Conservation (phyloP, 169 alveolate genomes). For the Plasmodium coatneyi region DNA sequence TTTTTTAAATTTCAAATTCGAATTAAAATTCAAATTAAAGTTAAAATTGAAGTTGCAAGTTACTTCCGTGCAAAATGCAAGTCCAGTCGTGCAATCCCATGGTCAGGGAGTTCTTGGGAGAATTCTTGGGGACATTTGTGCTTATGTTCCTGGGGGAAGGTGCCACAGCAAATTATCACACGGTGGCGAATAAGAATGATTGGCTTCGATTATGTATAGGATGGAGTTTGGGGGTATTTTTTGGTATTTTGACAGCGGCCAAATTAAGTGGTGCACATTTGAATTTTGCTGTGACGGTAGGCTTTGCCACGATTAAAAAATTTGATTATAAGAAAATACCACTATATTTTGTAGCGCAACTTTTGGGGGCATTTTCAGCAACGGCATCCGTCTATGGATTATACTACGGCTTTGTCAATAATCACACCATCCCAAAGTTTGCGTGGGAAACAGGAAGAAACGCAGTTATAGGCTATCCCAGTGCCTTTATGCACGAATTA, state of each 20-base stretch:
- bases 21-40: not conserved
- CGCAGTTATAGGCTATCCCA: not conserved
- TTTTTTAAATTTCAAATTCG: not conserved
- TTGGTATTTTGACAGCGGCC: constrained; percentile 66
- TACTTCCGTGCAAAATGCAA: constrained; percentile 14
- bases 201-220: constrained; percentile 73
- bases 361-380: constrained; percentile 73
- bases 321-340: constrained; percentile 73
- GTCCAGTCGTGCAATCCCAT: not conserved
- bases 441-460: constrained; percentile 55
- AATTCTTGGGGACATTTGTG: constrained; percentile 63
- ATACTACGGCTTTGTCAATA: constrained; percentile 23
- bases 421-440: constrained; percentile 8
- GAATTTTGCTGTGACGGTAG: constrained; percentile 73
- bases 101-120: constrained; percentile 60
- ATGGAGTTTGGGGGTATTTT: constrained; percentile 75
- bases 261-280: constrained; percentile 77
- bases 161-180: constrained; percentile 49
- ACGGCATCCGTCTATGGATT: constrained; percentile 46
- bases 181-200: constrained; percentile 6
- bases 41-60: not conserved
- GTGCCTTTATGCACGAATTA: constrained; percentile 72
- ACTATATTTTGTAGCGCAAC: constrained; percentile 63
- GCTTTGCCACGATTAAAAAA: constrained; percentile 37
- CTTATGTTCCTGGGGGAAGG: constrained; percentile 76